Evolutionary conservation across 2,329 filamentous ascomycete species (phyloP).

Genomic region (Nothomitra cinnamomea): DNA sequence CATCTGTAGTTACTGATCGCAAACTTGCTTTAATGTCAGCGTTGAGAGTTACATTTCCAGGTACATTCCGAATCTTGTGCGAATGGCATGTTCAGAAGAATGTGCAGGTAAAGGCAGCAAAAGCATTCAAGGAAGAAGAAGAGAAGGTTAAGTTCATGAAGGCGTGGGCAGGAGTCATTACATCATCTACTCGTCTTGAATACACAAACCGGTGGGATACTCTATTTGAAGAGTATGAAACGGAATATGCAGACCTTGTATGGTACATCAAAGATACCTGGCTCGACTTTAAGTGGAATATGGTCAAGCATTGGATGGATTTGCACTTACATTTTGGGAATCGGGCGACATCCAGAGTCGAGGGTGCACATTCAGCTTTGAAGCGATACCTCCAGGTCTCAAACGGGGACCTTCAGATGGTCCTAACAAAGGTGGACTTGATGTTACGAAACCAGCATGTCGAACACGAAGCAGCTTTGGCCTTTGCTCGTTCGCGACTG

Average conservation of each 20-base stretch:
- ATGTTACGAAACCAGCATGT: not conserved
- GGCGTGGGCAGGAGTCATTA: not conserved
- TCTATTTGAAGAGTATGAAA: not conserved
- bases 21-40: not conserved
- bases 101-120: not conserved
- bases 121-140: not conserved
- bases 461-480: not conserved
- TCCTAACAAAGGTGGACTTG: not conserved
- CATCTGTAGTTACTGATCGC: not conserved
- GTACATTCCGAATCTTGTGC: not conserved
- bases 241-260: not conserved
- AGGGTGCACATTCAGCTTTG: not conserved
- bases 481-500: not conserved
- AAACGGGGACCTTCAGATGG: not conserved
- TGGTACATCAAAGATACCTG: too few species aligned
- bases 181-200: not conserved
- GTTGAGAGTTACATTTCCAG: not conserved
- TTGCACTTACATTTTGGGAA: not conserved
- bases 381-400: not conserved
- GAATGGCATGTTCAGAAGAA: not conserved
- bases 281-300: too few species aligned
- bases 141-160: not conserved
- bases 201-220: not conserved
- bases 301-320: too few species aligned
- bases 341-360: not conserved